These are phyloP conservation scores for Paracoccidioides brasiliensis DNA, from an alignment of 2,329 filamentous ascomycete species.

Conservation along the genomic window DNA sequence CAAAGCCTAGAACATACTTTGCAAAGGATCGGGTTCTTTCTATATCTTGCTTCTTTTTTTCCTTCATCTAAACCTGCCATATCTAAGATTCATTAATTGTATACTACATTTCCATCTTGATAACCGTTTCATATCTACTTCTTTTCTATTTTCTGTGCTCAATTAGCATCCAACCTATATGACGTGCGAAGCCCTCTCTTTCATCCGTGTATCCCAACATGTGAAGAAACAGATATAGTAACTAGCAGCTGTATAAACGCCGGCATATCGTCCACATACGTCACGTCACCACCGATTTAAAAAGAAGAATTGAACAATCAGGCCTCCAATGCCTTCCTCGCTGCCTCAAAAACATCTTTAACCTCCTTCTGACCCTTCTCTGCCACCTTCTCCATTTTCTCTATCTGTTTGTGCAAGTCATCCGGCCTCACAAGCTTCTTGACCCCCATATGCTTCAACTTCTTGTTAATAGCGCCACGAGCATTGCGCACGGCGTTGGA, in stretches of 20 bases:
- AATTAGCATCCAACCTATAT: background rate
- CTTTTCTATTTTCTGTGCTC: background rate
- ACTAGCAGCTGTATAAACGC: background rate
- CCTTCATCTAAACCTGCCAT: background rate
- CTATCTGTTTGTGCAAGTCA: slow-evolving; percentile 33
- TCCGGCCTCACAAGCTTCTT: slow-evolving; percentile 33
- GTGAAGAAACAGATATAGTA: background rate
- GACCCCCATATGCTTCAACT: slow-evolving; percentile 32
- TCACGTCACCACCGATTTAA: background rate
- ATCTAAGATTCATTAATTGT: slow-evolving; percentile 1
- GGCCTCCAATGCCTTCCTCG: slow-evolving; percentile 25
- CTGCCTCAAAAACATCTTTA: slow-evolving; percentile 33
- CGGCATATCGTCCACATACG: background rate
- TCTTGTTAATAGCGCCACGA: slow-evolving; percentile 33
- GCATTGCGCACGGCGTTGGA: slow-evolving; percentile 28
- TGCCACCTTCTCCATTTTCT: slow-evolving; percentile 36
- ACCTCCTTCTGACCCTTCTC: slow-evolving; percentile 35
- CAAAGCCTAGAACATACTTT: background rate
- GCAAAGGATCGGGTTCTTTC: background rate
- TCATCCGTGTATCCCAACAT: background rate
- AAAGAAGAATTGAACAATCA: background rate
- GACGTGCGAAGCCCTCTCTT: background rate
- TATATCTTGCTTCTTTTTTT: background rate
- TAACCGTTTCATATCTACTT: background rate
- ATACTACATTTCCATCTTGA: background rate